Base-by-base conservation (phyloP, 495 filamentous ascomycete species). In the Bryoglossum gracile region DNA sequence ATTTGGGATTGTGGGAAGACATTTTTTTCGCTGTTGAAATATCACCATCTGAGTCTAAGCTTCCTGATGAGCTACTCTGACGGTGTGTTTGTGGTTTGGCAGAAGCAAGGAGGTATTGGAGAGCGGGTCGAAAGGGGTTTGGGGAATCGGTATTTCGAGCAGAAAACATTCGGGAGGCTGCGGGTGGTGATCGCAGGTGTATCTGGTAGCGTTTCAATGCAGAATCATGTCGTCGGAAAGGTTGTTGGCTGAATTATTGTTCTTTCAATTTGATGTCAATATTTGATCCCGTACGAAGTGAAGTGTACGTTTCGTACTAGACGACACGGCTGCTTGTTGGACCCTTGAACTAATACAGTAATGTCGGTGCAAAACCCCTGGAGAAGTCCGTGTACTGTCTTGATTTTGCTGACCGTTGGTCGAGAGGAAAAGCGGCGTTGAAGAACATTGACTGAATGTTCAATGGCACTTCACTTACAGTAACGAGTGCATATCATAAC, bases 81-180 rank as follows among this genome's bases (percentile, higher is more conserved):
- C 33, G 46, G 46, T 55, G 40, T 24, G 26, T 10, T 47, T 30
- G 24, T 10, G n/a, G 34, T 43, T 23, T 45, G 19, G 17, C 26
- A 33, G 45, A 6, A 28, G 48, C 41, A 26, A 61, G 53, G n/a
- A 70, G 65, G 40, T 68, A 67, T 50, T 64, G 59, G 42, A 70
- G 41, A 21, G 67, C 67, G 8, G 67, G 64, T 23, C 60, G 48
- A 50, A 69, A 68, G 11, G 57, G 57, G 54, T 62, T 60, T 8
- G 55, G 44, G 28, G 50, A 42, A 33, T 60, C 50, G 33, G 46
- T 56, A 17, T 56, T 53, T 38, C 46, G 28, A 4, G 48, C 19
- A 38, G 57, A 55, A 33, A 60, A 57, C 57, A 60, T 60, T 18
- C 19, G 42, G 24, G 34, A 36, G 11, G 33, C 17, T 28, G 21